phyloP scores from a whole-genome alignment of 1,139 yeast species.

The Suhomyces yuchorum region DNA sequence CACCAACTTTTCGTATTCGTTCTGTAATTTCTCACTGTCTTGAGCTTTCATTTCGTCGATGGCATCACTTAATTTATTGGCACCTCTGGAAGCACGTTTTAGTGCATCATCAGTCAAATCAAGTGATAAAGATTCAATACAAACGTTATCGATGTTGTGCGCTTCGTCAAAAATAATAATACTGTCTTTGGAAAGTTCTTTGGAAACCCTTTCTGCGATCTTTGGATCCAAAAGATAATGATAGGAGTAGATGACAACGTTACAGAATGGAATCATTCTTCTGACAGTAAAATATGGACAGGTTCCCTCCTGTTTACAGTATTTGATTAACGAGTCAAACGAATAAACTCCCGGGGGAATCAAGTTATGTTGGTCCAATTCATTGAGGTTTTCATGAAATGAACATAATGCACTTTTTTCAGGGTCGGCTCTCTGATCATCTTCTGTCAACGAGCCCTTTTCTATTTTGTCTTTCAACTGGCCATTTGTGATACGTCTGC shows the following conservation, averaged over 20 bases:
- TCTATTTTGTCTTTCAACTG: constrained; percentile 71
- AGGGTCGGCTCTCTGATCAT: constrained; percentile 45
- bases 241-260: constrained; percentile 91
- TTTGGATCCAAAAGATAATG: constrained; percentile 96
- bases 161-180: constrained; percentile 98
- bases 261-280: constrained; percentile 96
- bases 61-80: constrained; percentile 68
- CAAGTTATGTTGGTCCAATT: constrained; percentile 81
- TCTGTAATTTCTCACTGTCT: constrained; percentile 81
- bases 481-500: constrained; percentile 93
- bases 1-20: constrained; percentile 88
- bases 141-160: constrained; percentile 96
- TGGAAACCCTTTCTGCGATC: constrained; percentile 92
- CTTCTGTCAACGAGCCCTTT: constrained; percentile 54
- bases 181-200: constrained; percentile 87
- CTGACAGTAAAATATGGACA: constrained; percentile 98
- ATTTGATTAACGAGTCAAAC: constrained; percentile 75
- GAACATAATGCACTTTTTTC: constrained; percentile 59
- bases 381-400: constrained; percentile 85
- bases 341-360: constrained; percentile 94
- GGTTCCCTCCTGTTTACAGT: constrained; percentile 75
- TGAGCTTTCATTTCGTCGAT: constrained; percentile 81
- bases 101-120: constrained; percentile 59
- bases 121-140: constrained; percentile 90
- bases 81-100: constrained; percentile 62